phyloP scores from a whole-genome alignment of 2,329 filamentous ascomycete genomes.

The Trichoderma pleuroti region DNA sequence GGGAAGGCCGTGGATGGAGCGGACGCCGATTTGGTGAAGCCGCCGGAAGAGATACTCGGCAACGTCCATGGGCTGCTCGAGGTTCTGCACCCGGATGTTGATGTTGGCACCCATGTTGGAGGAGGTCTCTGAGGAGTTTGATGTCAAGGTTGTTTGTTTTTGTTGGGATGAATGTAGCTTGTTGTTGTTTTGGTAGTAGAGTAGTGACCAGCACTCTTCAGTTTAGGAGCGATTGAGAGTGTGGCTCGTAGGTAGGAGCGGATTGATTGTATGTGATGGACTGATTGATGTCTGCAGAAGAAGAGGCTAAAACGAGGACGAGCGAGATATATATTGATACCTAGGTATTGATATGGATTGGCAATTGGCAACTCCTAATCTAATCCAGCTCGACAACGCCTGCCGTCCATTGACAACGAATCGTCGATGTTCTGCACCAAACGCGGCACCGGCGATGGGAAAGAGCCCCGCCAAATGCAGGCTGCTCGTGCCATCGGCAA shows the following conservation, averaged over 20 bases:
- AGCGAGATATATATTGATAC: neutral
- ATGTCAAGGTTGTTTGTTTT: neutral
- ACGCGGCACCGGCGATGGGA: neutral
- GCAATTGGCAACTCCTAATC: neutral
- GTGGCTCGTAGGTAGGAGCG: neutral
- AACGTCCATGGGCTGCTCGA: slow-evolving; percentile 54
- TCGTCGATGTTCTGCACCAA: neutral
- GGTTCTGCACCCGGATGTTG: slow-evolving; percentile 38
- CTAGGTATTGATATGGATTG: neutral
- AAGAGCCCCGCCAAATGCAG: neutral
- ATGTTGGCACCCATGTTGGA: slow-evolving; percentile 30
- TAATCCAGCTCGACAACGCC: neutral
- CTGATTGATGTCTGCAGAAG: neutral
- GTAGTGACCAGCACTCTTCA: neutral
- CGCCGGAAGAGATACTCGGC: slow-evolving; percentile 66
- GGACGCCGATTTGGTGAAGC: slow-evolving; percentile 60
- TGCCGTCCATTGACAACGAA: neutral
- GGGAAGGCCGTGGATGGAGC: slow-evolving; percentile 65
- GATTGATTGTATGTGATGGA: neutral
- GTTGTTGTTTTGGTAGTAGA: neutral
- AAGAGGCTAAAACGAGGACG: neutral
- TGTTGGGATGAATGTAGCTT: neutral
- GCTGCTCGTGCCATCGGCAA: slow-evolving; percentile 10
- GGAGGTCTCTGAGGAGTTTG: neutral
- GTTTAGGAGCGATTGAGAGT: neutral